Evolutionary conservation across 2,329 filamentous ascomycete genomes (phyloP).

Genomic region (Tolypocladium ovalisporum): DNA sequence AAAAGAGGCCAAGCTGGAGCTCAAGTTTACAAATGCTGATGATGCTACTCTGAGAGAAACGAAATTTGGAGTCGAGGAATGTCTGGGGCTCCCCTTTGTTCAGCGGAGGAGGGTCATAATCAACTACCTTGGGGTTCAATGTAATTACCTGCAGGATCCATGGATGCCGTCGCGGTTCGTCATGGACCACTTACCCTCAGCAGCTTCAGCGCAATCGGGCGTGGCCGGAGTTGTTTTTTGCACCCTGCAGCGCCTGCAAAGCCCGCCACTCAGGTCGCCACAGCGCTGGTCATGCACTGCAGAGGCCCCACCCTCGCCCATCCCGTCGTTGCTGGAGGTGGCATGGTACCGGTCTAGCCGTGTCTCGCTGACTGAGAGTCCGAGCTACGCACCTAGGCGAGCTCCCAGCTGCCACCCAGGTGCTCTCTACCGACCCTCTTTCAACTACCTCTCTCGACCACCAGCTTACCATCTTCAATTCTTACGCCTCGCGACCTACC

Average conservation of each 20-base stretch:
- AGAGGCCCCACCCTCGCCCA: background rate
- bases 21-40: background rate
- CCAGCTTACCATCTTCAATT: background rate
- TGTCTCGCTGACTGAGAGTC: background rate
- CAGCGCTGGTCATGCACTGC: background rate
- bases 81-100: no score
- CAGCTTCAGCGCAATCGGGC: background rate
- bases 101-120: background rate
- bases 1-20: background rate
- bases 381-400: background rate
- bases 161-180: background rate
- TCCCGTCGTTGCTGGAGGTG: background rate
- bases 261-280: background rate
- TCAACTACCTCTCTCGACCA: background rate
- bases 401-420: background rate
- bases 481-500: background rate
- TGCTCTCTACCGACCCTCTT: background rate
- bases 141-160: background rate
- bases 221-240: background rate
- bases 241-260: background rate
- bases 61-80: no score
- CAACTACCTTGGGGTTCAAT: background rate
- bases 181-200: background rate
- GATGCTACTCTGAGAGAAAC: background rate
- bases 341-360: no score